Conservation (phyloP, 139 green algal species). For the Raphidocelis subcapitata region DNA sequence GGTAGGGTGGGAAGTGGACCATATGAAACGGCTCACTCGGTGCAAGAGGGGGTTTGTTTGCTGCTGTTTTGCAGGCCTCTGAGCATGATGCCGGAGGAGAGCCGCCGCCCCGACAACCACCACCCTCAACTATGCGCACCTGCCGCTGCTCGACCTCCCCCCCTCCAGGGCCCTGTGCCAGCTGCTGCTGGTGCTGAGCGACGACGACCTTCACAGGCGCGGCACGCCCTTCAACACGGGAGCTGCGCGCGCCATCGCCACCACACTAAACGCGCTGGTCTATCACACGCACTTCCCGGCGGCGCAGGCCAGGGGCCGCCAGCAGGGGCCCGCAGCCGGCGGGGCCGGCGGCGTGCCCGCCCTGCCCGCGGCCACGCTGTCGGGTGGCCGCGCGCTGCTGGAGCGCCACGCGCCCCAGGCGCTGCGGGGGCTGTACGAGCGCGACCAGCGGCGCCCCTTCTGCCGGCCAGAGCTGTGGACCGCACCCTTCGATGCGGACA, state of each 20-base stretch:
- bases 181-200: slow-evolving; percentile 82
- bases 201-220: slow-evolving; percentile 77
- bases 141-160: neutral
- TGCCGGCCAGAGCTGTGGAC: slow-evolving; percentile 83
- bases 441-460: slow-evolving; percentile 71
- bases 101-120: no score
- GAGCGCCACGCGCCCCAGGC: slow-evolving; percentile 46
- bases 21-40: no score
- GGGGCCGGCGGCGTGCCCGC: neutral
- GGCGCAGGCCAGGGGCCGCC: neutral
- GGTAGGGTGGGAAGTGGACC: no score
- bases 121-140: no score
- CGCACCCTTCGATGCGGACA: slow-evolving; percentile 64
- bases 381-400: slow-evolving; percentile 27
- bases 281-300: slow-evolving; percentile 64
- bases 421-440: slow-evolving; percentile 74
- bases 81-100: no score
- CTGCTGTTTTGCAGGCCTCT: no score
- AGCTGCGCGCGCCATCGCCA: slow-evolving; percentile 63
- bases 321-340: neutral
- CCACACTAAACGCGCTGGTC: slow-evolving; percentile 77
- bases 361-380: neutral
- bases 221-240: slow-evolving; percentile 57
- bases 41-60: no score
- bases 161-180: slow-evolving; percentile 55